Conservation (phyloP, 2,329 filamentous ascomycete genomes). For the Apiospora kogelbergensis region DNA sequence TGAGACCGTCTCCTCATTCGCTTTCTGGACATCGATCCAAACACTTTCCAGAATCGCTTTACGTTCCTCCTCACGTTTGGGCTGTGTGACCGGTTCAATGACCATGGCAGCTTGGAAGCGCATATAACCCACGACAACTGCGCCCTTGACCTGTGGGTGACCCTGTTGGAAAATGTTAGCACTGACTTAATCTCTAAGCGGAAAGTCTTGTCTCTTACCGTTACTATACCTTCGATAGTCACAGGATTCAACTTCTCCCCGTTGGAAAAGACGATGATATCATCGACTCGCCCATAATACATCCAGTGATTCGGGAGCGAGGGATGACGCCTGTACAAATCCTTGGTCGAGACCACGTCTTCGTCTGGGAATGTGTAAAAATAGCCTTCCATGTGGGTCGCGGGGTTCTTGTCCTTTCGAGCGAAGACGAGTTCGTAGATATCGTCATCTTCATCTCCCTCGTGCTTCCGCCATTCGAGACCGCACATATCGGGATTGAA, state of each 20-base stretch:
- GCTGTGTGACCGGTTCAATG: constrained; percentile 40
- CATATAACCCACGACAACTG: constrained; percentile 45
- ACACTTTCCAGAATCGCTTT: constrained; percentile 39
- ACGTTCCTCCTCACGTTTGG: constrained; percentile 26
- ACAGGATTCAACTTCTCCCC: constrained; percentile 53
- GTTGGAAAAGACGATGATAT: constrained; percentile 49
- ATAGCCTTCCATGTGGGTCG: constrained; percentile 26
- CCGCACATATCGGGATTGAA: constrained; percentile 41
- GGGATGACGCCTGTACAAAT: constrained; percentile 43
- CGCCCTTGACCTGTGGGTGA: constrained; percentile 40
- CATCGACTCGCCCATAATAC: constrained; percentile 40
- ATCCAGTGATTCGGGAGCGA: constrained; percentile 37
- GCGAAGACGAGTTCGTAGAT: constrained; percentile 31
- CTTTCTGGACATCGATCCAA: constrained; percentile 43
- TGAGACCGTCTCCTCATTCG: constrained; percentile 43
- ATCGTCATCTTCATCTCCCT: constrained; percentile 19
- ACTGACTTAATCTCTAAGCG: too few species aligned
- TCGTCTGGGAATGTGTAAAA: constrained; percentile 42
- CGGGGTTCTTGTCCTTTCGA: constrained; percentile 19
- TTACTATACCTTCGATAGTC: constrained; percentile 41
- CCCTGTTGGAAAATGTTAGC: constrained; percentile 9
- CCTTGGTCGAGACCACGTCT: constrained; percentile 43
- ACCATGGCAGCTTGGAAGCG: constrained; percentile 48
- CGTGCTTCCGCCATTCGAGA: constrained; percentile 38
- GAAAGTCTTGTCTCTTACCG: background rate